A percentile compares a stretch with the other conserved stretches of the same genome.
Evolutionary conservation across 148 eudicot genomes (phyloP).

Genomic region (Linanthus parryae): DNA sequence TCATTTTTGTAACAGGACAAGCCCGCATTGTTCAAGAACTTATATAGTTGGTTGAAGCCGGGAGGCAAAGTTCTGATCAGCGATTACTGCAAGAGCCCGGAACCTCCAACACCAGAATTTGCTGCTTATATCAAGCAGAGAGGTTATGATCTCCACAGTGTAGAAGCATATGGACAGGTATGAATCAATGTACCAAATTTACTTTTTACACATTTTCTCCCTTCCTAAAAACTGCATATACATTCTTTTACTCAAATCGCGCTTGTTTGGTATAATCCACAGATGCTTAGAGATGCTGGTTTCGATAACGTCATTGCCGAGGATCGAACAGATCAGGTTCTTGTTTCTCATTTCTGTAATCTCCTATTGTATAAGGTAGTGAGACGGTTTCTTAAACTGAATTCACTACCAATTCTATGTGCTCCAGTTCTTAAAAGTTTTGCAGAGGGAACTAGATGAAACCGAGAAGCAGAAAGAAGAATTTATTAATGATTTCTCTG

Average conservation of each 20-base stretch:
- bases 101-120: constrained; percentile 62
- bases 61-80: constrained; percentile 87
- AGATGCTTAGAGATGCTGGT: constrained; percentile 94
- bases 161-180: constrained; percentile 83
- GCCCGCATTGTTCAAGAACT: constrained; percentile 75
- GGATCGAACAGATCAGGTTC: constrained; percentile 87
- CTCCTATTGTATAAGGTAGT: no score
- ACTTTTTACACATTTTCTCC: neutral
- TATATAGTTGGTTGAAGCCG: constrained; percentile 91
- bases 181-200: neutral
- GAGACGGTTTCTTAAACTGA: neutral
- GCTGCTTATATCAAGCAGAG: constrained; percentile 77
- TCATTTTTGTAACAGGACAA: constrained; percentile 69
- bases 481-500: constrained; percentile 72
- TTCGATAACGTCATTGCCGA: constrained; percentile 71
- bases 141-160: constrained; percentile 92
- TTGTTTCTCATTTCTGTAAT: neutral
- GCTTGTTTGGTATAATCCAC: constrained; percentile 5
- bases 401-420: neutral
- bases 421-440: constrained; percentile 57
- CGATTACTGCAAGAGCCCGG: constrained; percentile 75
- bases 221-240: neutral
- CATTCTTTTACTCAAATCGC: neutral
- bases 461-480: constrained; percentile 66
- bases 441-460: constrained; percentile 50